Conservation (phyloP, 495 filamentous ascomycete species). For the Margaritispora aquatica region DNA sequence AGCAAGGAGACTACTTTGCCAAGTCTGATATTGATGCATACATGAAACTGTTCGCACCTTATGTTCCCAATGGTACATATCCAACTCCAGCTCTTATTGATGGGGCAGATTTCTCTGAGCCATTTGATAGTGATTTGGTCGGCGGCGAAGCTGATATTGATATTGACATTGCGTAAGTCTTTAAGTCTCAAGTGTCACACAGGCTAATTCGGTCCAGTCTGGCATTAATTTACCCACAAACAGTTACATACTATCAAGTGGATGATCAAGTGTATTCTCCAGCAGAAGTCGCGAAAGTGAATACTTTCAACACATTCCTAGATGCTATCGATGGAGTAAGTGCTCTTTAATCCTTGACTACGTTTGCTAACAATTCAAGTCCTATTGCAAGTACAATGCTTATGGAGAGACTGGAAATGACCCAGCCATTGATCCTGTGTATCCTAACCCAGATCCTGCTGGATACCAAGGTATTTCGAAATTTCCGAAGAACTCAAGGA, state of each 20-base stretch:
- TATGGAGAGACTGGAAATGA: conserved; percentile 34
- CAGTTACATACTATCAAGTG: conserved; percentile 9
- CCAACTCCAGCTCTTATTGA: background rate
- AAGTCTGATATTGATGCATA: conserved; percentile 8
- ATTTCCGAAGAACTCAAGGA: conserved; percentile 25
- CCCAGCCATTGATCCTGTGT: conserved; percentile 40
- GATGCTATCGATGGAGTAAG: conserved; percentile 52
- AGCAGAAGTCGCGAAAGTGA: background rate
- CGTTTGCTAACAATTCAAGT: conserved; percentile 42
- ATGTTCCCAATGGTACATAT: background rate
- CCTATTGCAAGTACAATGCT: conserved; percentile 43
- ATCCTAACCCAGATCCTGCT: conserved; percentile 40
- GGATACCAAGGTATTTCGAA: conserved; percentile 17
- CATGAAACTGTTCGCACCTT: background rate
- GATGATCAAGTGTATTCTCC: conserved; percentile 16
- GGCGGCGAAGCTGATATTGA: conserved; percentile 6
- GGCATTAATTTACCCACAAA: conserved; percentile 10
- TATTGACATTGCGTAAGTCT: conserved; percentile 1
- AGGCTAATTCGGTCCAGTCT: background rate
- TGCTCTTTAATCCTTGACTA: conserved; percentile 9
- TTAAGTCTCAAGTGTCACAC: background rate
- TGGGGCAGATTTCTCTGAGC: conserved; percentile 6
- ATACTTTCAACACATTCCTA: conserved; percentile 40
- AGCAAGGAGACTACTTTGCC: conserved; percentile 10
- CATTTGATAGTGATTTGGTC: background rate